Base-by-base conservation (phyloP, 352 stramenopile genomes). In the Phytopythium montanum region DNA sequence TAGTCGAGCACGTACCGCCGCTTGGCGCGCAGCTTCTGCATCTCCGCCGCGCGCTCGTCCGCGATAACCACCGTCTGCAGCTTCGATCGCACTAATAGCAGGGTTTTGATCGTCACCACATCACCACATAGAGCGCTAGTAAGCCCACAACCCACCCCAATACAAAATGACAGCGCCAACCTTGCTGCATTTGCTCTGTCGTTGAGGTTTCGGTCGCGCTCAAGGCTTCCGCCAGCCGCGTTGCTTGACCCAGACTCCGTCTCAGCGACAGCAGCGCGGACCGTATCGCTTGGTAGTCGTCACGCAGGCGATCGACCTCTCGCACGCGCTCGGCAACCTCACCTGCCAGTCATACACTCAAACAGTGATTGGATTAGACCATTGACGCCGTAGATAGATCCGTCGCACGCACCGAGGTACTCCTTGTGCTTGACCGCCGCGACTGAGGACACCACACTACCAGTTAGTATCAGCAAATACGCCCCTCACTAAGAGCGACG, bases 21-120 rank as follows among this genome's bases (percentile, higher is more conserved):
- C 53, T 88, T 87, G 13, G 63, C 68, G 56, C 64, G 62, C 19
- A 86, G 56, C 44, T 85, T 82, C 34, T 79, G 69, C 18, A 75
- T 60, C 31, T 72, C 62, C 19, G 64, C 26, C n/a, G 57, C 56
- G 26, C 68, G 59, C 31, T 60, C 42, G 31, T 69, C 68, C 13
- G 71, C 51, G 8, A 68, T 46, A 38, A 46, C 44, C 7, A 66
- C 60, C 41, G 72, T 57, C 25, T 61, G 26, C 7, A 80, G 56
- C 14, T 68, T 21, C 1, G 28, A 23, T 39, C 53, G 39, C 34
- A 69, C 62, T 81, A 50, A 5, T 7, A 23, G 26, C 9, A 51
- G 23, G 8, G 10, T 8, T 19, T 19, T 26, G 1, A 4, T 13
- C n/a, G 13, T 28, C n/a, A 23, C 6, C 18, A 25, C 5, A 21